Evolutionary conservation across 805 yeast species (phyloP), one percentile per base, ranked within the genome.

Genomic region (Phaffomyces thermotolerans): DNA sequence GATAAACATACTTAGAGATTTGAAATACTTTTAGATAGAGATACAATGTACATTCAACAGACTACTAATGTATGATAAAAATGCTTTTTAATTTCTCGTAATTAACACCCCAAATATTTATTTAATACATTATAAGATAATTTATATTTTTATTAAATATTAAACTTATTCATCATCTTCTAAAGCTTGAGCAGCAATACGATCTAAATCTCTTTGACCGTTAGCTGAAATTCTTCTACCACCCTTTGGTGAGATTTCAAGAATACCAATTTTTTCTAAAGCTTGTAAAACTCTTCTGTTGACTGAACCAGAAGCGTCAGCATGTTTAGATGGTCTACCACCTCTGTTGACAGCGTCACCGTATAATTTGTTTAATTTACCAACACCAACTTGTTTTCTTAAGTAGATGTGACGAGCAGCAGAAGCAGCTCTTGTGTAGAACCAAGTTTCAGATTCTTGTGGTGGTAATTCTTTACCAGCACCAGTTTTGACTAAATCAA

Each of bases 201-300:
- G 97, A 80, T 93, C 99, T 79, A 93, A 85, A 79, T 93, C 99
- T 87, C 99, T 90, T 80, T 91, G 98, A 72, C 99, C 99, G 77
- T 89, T 86, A 72, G 88, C 96, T 56, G 97, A 84, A 82, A 93
- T 88, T 76, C 90, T 88, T 84, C 99, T 93, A 75, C 99, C 99
- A 72, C 97, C 97, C 77, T 87, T 88, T 75, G 89, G 86, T 69
- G 95, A 81, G 71, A 84, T 78, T 79, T 91, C 99, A 63, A 93
- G 78, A 62, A 93, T 88, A 73, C 98, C 98, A 58, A 93, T 84
- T 81, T 91, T 90, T 82, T 90, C 96, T 68, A 93, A 86, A 66
- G 98, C 82, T 78, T 93, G 99, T 68, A 93, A 79, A 62, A 86
- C 97, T 76, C 75, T 90, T 84, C 99, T 89, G 96, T 93, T 93